Evolutionary conservation across 129 eudicot genomes (phyloP).

Genomic region (Flaveria robusta): DNA sequence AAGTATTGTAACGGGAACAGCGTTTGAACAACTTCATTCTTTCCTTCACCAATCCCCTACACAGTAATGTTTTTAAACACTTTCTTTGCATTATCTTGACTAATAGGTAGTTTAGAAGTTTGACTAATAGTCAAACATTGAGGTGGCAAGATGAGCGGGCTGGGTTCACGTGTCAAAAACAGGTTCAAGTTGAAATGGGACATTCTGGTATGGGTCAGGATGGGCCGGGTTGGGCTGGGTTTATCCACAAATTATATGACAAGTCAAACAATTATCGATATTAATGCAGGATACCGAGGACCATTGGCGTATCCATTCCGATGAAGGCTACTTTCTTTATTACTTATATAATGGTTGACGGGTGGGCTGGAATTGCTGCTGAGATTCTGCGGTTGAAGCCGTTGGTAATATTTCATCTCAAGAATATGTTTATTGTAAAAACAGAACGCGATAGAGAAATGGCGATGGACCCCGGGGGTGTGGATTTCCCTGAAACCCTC

Average conservation of each 20-base stretch:
- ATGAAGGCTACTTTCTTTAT: constrained; percentile 97
- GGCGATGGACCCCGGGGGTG: constrained; percentile 88
- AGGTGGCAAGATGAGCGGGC: neutral
- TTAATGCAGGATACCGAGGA: constrained; percentile 84
- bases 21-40: constrained; percentile 85
- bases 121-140: neutral
- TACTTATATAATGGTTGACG: constrained; percentile 94
- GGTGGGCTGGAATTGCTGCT: constrained; percentile 98
- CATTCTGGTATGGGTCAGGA: too few species aligned
- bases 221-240: neutral
- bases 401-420: constrained; percentile 79
- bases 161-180: neutral
- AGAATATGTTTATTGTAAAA: constrained; percentile 90
- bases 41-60: constrained; percentile 88
- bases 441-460: constrained; percentile 81
- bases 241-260: neutral
- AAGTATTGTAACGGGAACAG: constrained; percentile 89
- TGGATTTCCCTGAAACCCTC: constrained; percentile 82
- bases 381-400: constrained; percentile 90
- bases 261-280: constrained; percentile 12
- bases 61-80: constrained; percentile 54
- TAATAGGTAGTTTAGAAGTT: constrained; percentile 2
- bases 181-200: neutral
- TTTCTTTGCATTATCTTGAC: constrained; percentile 1
- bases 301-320: constrained; percentile 94